These are phyloP conservation scores for Thelonectria blattea DNA, from an alignment of 2,329 filamentous ascomycete genomes.

Conservation along the genomic window DNA sequence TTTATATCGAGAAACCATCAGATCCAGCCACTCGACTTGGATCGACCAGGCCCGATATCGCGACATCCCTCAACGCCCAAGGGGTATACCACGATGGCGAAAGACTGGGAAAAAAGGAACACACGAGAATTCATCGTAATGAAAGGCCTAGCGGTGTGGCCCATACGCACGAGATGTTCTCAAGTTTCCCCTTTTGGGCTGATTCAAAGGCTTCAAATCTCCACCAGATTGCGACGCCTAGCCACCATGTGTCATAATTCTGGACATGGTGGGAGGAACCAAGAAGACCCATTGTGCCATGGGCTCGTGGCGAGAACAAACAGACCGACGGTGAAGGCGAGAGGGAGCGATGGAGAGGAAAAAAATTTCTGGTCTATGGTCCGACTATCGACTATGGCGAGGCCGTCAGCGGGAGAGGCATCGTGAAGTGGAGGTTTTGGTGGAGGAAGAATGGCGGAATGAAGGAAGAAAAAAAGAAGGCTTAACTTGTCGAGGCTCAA, in stretches of 20 bases:
- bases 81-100: constrained; percentile 13
- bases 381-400: constrained; percentile 34
- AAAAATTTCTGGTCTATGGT: constrained; percentile 10
- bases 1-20: constrained; percentile 13
- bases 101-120: constrained; percentile 7
- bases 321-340: background rate
- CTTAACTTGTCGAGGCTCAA: background rate
- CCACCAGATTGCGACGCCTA: constrained; percentile 22
- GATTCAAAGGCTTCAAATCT: constrained; percentile 17
- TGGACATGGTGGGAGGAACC: constrained; percentile 21
- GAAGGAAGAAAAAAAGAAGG: constrained; percentile 13
- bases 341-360: constrained; percentile 2
- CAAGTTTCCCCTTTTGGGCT: constrained; percentile 34
- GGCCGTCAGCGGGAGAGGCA: constrained; percentile 22
- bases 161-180: constrained; percentile 34
- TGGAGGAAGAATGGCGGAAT: constrained; percentile 21
- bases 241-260: constrained; percentile 19
- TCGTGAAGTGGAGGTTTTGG: constrained; percentile 33
- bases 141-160: constrained; percentile 22
- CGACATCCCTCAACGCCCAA: constrained; percentile 14
- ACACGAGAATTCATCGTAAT: constrained; percentile 6
- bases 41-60: constrained; percentile 10
- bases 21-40: background rate
- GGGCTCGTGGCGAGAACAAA: constrained; percentile 13
- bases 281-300: constrained; percentile 28